Evolutionary conservation across 352 stramenopile species (phyloP).

Genomic region (Pythium monospermum): DNA sequence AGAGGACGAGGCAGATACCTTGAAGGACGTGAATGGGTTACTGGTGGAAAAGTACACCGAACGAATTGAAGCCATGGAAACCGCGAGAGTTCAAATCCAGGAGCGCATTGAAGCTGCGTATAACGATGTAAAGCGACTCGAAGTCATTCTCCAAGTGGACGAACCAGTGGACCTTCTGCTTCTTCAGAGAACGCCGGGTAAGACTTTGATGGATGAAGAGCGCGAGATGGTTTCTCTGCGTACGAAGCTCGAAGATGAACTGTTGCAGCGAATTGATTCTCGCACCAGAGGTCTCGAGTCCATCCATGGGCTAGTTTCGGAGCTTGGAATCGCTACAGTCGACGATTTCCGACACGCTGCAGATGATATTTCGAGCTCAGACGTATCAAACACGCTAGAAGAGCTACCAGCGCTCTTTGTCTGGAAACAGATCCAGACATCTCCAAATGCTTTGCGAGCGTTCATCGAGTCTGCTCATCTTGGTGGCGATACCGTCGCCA

Average conservation of each 20-base stretch:
- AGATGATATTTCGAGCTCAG: conserved; percentile 19
- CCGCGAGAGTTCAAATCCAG: conserved; percentile 9
- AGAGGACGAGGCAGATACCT: too few species aligned
- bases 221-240: conserved; percentile 29
- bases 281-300: conserved; percentile 29
- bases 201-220: conserved; percentile 52
- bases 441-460: not conserved
- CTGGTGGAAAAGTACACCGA: too few species aligned
- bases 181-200: conserved; percentile 27
- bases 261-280: conserved; percentile 36
- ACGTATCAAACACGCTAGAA: conserved; percentile 10
- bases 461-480: not conserved
- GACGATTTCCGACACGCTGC: conserved; percentile 43
- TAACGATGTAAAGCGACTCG: conserved; percentile 36
- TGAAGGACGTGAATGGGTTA: too few species aligned
- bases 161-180: conserved; percentile 37
- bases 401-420: conserved; percentile 14
- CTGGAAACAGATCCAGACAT: conserved; percentile 19
- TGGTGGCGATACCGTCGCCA: conserved; percentile 8
- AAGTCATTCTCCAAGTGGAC: conserved; percentile 32
- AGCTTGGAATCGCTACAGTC: conserved; percentile 30
- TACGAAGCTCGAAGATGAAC: conserved; percentile 33
- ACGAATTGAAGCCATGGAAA: too few species aligned
- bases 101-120: conserved; percentile 22
- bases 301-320: conserved; percentile 31